These are phyloP conservation scores for Kregervanrija delftensis DNA, from an alignment of 805 yeast species.

Conservation along the genomic window DNA sequence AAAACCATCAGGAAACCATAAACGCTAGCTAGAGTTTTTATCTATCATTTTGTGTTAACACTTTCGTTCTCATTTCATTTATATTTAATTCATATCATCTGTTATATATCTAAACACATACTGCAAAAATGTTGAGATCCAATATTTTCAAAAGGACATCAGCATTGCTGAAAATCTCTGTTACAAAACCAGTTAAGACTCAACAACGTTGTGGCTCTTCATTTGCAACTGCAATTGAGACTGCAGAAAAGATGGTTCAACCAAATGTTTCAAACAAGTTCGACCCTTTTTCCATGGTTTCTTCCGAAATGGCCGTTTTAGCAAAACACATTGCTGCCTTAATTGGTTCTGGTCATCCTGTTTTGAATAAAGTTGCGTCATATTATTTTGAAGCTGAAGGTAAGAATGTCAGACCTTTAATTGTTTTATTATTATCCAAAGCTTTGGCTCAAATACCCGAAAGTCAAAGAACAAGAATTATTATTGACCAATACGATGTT, in stretches of 20 bases:
- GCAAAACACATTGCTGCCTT: conserved; percentile 81
- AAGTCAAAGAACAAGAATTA: conserved; percentile 55
- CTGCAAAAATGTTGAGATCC: no score
- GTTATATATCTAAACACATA: no score
- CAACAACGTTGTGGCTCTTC: conserved; percentile 22
- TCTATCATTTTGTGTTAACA: no score
- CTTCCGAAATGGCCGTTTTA: conserved; percentile 84
- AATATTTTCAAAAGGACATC: neutral
- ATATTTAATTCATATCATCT: no score
- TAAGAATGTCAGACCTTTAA: conserved; percentile 86
- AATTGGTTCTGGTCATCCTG: conserved; percentile 92
- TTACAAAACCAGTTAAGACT: no score
- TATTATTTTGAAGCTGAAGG: conserved; percentile 97
- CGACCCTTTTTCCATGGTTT: conserved; percentile 88
- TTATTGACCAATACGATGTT: conserved; percentile 58
- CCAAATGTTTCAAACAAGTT: conserved; percentile 45
- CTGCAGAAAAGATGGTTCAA: conserved; percentile 71
- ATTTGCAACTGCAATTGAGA: conserved; percentile 51
- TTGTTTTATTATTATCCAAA: conserved; percentile 76
- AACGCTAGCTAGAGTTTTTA: no score
- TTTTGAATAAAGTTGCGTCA: conserved; percentile 83
- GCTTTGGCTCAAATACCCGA: conserved; percentile 73
- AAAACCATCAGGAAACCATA: no score
- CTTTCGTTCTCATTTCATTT: no score
- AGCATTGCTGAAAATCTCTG: no score